Evolutionary conservation across 2,329 filamentous ascomycete species (phyloP).

Genomic region (Botrytis hyacinthi): DNA sequence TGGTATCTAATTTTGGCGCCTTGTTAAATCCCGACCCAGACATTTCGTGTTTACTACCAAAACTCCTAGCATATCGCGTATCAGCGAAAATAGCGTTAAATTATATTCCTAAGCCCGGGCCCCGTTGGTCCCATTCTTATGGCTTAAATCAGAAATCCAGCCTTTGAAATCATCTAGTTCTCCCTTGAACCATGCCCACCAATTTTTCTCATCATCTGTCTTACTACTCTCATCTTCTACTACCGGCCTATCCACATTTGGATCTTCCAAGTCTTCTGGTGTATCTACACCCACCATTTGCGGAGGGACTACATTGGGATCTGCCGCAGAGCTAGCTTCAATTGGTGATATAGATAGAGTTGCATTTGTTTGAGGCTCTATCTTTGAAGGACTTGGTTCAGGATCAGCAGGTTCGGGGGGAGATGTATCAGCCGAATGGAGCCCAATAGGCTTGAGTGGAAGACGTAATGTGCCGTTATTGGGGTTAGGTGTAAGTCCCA

Average conservation of each 20-base stretch:
- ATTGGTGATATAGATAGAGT: slow-evolving; percentile 36
- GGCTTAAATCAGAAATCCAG: slow-evolving; percentile 26
- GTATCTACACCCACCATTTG: slow-evolving; percentile 35
- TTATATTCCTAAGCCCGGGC: neutral
- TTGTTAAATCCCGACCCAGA: neutral
- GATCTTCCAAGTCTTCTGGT: slow-evolving; percentile 28
- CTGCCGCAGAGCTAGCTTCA: slow-evolving; percentile 33
- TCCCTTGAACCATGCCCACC: slow-evolving; percentile 53
- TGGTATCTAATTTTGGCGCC: slow-evolving; percentile 11
- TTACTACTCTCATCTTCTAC: slow-evolving; percentile 31
- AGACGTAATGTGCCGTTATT: slow-evolving; percentile 87
- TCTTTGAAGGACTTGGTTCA: slow-evolving; percentile 8
- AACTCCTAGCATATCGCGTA: neutral
- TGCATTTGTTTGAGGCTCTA: slow-evolving; percentile 24
- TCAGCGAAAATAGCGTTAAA: neutral
- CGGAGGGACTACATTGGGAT: slow-evolving; percentile 32
- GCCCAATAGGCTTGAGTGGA: slow-evolving; percentile 49
- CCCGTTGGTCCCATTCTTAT: slow-evolving; percentile 9
- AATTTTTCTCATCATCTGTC: slow-evolving; percentile 37
- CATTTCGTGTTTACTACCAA: neutral
- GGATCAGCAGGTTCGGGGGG: slow-evolving; percentile 56
- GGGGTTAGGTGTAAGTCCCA: slow-evolving; percentile 68
- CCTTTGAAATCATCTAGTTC: slow-evolving; percentile 45
- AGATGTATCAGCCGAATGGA: slow-evolving; percentile 52
- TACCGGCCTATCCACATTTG: slow-evolving; percentile 29